Evolutionary conservation across 306 rosid species (phyloP), one percentile per base, ranked within the genome.

Genomic region (Psophocarpus tetragonolobus): DNA sequence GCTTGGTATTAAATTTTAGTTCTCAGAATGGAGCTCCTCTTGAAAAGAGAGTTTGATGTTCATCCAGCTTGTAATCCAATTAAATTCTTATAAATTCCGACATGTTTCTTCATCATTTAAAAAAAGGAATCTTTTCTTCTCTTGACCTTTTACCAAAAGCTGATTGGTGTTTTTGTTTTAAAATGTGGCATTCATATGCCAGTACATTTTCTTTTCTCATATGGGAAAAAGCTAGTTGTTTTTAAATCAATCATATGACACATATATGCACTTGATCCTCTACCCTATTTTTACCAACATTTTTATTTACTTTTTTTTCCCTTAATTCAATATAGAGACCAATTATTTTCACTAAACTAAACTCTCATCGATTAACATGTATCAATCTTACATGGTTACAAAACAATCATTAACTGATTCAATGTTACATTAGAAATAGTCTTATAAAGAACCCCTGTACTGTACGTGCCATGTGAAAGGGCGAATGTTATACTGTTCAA

Each of bases 391-490:
- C 62, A 42, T 15, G 15, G 69, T 32, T 4, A n/a, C n/a, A n/a
- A n/a, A 62, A 23, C 56, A 29, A 50, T 48, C 75, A 73, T 53
- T 27, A 29, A 73, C 30, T 50, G 57, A 18, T 50, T 35, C 45
- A 4, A 27, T 12, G 20, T 26, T 15, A 33, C 68, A 45, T 50
- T 38, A 73, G 32, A 30, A 30, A 64, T 73, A 35, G 44, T 71
- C 78, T 27, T 30, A n/a, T 38, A 73, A 41, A 57, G 29, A 5
- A 57, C 15, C 29, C 13, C 68, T 8, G 27, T 20, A 67, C 68
- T 8, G 27, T 20, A 67, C 14, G 21, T 26, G 23, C 21, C 84
- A 73, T 54, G 66, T 68, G 71, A 27, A 54, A 73, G 12, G 58
- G 71, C 48, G 75, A 75, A 42, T 66, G 35, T 18, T 44, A 61